Evolutionary conservation across 768 basidiomycete species (phyloP).

Genomic region (Lactarius sp.): DNA sequence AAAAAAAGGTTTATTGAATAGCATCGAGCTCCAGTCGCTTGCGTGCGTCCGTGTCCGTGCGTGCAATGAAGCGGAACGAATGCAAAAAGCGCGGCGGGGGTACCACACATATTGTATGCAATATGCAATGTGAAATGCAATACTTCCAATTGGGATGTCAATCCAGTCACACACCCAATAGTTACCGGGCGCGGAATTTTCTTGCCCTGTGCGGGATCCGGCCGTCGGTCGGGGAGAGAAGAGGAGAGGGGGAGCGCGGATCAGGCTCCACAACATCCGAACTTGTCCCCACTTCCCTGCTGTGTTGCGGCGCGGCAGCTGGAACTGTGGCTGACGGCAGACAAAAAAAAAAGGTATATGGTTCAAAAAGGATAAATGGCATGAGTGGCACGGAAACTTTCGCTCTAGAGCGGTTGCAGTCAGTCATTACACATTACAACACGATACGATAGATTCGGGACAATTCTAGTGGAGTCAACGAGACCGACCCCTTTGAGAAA

Average conservation of each 20-base stretch:
- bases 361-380: conserved; percentile 19
- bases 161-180: neutral
- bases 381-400: neutral
- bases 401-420: conserved; percentile 3
- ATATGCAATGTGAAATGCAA: neutral
- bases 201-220: neutral
- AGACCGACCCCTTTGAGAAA: no score
- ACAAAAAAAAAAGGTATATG: neutral
- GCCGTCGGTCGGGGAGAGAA: conserved; percentile 8
- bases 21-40: neutral
- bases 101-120: no score
- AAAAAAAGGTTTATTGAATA: neutral
- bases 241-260: conserved; percentile 1
- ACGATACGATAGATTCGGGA: neutral
- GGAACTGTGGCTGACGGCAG: conserved; percentile 7
- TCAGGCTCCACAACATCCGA: conserved; percentile 15
- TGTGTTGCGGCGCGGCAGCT: conserved; percentile 11
- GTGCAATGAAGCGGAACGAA: neutral
- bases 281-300: neutral
- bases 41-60: neutral
- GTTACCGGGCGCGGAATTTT: neutral
- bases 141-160: neutral
- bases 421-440: neutral
- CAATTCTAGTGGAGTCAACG: neutral
- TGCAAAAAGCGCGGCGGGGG: no score